Evolutionary conservation across 208 protist genomes (phyloP), one percentile per base, ranked within the genome.

Genomic region (Trypanosomatidae sp.): DNA sequence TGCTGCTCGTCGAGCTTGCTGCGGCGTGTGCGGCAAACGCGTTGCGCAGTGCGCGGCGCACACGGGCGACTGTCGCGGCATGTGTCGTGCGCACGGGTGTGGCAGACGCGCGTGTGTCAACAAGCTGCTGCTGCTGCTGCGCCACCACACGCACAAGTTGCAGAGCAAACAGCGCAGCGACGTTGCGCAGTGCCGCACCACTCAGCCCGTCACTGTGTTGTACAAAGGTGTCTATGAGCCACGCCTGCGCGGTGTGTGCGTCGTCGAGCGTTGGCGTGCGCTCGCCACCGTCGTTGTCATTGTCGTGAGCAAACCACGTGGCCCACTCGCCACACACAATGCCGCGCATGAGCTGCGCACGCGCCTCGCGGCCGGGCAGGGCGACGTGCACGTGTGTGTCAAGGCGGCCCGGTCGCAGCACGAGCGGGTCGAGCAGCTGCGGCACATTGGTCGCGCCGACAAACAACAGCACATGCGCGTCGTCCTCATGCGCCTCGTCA

Each of bases 361-460:
- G 54, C 15, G 78, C 77, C 16, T 19, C 55, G 1, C 50, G 24
- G 37, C 81, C 77, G 3, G 78, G 83, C 16, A 79, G 58, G 13
- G 74, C 67, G n/a, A 92, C 72, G 18, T 71, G 57, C 1, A 92
- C 21, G 10, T 73, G 48, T 10, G 74, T 86, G 55, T 92, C 83
- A 21, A 92, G 72, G 7, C 83, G 71, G 2, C 83, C 83, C 7
- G 78, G 63, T 19, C 78, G 73, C 21, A 92, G 66, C 27, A 92
- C 46, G 16, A 77, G 51, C 11, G 69, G 78, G 42, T 92, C 78
- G 0, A 92, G 39, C 35, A 72, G 44, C 18, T 80, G 48, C n/a
- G 73, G 47, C 0, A 82, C 68, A 25, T 92, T 92, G 0, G 83
- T 92, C 8, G 83, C 83, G 8, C 75, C 77, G 10, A 92, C 72